These are phyloP conservation scores for Zoysia japonica DNA, from an alignment of 176 grass and related monocot genomes.

Conservation along the genomic window DNA sequence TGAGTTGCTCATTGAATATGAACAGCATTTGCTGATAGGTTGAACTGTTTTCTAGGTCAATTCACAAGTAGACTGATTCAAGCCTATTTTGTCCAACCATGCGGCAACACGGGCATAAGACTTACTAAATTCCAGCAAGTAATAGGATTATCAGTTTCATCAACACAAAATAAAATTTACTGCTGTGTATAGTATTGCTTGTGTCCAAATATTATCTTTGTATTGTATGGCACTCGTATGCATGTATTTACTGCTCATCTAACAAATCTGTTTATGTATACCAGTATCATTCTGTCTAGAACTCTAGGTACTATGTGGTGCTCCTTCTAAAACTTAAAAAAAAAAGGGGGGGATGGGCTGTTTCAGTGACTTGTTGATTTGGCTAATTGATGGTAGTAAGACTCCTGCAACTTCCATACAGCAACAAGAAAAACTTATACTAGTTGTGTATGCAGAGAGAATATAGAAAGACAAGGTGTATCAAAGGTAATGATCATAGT, in stretches of 20 bases:
- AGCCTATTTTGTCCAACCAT: too few species aligned
- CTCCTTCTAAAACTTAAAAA: neutral
- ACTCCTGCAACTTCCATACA: neutral
- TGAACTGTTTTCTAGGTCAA: too few species aligned
- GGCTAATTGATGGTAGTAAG: neutral
- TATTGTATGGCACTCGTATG: neutral
- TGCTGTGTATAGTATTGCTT: too few species aligned
- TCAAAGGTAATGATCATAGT: conserved; percentile 24
- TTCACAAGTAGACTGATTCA: too few species aligned
- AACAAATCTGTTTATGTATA: neutral
- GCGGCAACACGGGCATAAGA: too few species aligned
- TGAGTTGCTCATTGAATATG: too few species aligned
- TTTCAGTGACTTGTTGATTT: neutral
- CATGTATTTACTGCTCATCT: neutral
- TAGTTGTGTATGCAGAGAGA: too few species aligned
- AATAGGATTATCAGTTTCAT: too few species aligned
- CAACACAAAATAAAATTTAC: too few species aligned
- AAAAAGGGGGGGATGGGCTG: neutral
- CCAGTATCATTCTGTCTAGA: neutral
- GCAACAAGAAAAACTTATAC: neutral
- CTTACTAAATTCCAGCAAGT: too few species aligned
- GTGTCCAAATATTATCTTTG: neutral
- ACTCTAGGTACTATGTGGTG: too few species aligned
- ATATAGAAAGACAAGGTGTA: conserved; percentile 14
- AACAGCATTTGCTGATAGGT: too few species aligned